Evolutionary conservation across 2,329 filamentous ascomycete species (phyloP), one percentile per base, ranked within the genome.

Genomic region (Cladosporium sp.): DNA sequence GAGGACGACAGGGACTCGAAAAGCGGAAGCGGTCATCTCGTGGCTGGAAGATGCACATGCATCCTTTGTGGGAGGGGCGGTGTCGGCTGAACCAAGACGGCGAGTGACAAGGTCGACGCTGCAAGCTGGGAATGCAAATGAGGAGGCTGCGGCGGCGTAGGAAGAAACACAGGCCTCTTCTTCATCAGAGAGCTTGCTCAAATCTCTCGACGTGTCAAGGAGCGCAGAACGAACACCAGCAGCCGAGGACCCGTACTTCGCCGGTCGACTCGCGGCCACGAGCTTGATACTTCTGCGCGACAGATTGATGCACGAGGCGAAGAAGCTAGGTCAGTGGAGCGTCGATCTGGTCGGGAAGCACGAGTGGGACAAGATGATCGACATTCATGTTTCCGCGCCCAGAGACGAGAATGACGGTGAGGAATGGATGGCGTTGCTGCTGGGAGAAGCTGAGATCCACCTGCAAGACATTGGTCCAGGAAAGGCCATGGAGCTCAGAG

Each of bases 291-390:
- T 53, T 3, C 22, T 53, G 9, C 50, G 24, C 17, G 36, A 53
- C 7, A 37, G 17, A 4, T 12, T 25, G 24, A 13, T 32, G 19
- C 20, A n/a, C 6, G 36, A 40, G 15, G 50, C 50, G 5, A 20
- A n/a, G 13, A 17, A 12, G 12, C 50, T 53, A 2, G 36, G 50
- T 12, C 50, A 44, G 12, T 53, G 50, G 50, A 53, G 50, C 50
- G 39, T 53, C 12, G 12, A 53, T n/a, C n/a, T 53, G 24, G 50
- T 53, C 6, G 50, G 50, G n/a, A 42, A 40, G 13, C 22, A 40
- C 9, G 13, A 12, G 4, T 53, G 50, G 50, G 37, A 53, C 15
- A 35, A 13, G 22, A 44, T 24, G 24, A 37, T 53, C 5, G 50
- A 34, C 7, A 9, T 8, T 1, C 20, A 44, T 24, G 13, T 20